Percentiles rank a stretch among this genome's conserved stretches.
Evolutionary conservation across 257 asterid species (phyloP).

Genomic region (Craterostigma plantagineum): DNA sequence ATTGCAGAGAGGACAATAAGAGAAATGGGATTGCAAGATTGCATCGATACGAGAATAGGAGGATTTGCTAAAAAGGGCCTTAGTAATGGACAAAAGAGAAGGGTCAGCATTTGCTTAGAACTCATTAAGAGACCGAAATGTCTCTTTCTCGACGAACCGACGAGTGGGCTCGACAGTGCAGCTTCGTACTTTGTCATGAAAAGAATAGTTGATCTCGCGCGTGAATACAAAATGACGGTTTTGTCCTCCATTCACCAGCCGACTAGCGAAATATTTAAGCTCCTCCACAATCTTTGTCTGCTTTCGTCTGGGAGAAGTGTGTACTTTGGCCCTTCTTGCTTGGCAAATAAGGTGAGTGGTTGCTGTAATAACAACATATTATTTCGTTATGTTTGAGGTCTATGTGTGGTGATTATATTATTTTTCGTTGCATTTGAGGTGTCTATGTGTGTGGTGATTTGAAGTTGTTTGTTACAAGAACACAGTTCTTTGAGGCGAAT

Average conservation of each 20-base stretch:
- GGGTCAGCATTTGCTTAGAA: conserved; percentile 47
- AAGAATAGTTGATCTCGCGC: conserved; percentile 20
- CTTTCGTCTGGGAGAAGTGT: conserved; percentile 27
- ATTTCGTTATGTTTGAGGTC: no score
- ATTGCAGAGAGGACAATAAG: conserved; percentile 27
- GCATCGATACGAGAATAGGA: conserved; percentile 35
- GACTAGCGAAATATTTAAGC: conserved; percentile 36
- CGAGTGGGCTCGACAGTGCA: conserved; percentile 46
- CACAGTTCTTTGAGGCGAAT: conserved; percentile 30
- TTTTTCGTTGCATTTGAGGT: no score
- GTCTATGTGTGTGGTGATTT: not conserved
- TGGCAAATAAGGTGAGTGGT: conserved; percentile 24
- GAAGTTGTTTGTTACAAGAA: not conserved
- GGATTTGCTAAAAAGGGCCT: conserved; percentile 44
- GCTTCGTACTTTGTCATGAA: conserved; percentile 39
- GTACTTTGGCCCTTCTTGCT: conserved; percentile 28
- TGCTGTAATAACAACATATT: no score
- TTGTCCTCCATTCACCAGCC: conserved; percentile 40
- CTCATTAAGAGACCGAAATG: conserved; percentile 35
- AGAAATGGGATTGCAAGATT: conserved; percentile 45
- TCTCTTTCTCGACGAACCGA: conserved; percentile 40
- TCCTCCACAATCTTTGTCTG: conserved; percentile 44
- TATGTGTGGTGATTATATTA: not conserved
- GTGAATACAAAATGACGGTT: conserved; percentile 17
- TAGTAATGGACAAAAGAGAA: conserved; percentile 47